Conservation (phyloP, 345 rosid genomes). For the Cochlearia excelsa region DNA sequence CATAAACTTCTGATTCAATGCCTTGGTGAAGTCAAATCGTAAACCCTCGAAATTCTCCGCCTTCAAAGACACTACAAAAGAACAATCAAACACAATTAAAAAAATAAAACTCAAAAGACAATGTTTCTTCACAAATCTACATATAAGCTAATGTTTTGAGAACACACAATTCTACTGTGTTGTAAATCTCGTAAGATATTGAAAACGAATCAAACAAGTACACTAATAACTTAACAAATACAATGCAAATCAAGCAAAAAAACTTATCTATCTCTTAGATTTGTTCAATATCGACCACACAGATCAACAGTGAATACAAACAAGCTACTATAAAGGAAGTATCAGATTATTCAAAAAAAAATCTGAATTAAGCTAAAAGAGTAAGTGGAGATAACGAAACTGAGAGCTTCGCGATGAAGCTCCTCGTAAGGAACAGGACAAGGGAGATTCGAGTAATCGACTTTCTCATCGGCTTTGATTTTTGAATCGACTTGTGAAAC, state of each 20-base stretch:
- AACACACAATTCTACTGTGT: neutral
- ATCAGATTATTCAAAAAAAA: neutral
- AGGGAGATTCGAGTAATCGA: constrained; percentile 71
- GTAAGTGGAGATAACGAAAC: constrained; percentile 42
- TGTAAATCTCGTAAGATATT: constrained; percentile 10
- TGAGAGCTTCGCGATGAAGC: constrained; percentile 86
- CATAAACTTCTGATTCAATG: constrained; percentile 78
- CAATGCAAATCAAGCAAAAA: neutral
- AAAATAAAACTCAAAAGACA: neutral
- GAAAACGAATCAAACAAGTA: neutral
- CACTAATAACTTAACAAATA: neutral
- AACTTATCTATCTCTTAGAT: too few relatives aligned
- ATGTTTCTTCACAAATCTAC: neutral
- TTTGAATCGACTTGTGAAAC: constrained; percentile 35
- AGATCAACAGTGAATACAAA: too few relatives aligned
- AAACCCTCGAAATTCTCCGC: constrained; percentile 90
- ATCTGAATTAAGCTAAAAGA: neutral
- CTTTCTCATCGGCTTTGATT: constrained; percentile 47
- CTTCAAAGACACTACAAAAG: constrained; percentile 85
- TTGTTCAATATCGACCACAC: too few relatives aligned
- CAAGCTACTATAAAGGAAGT: neutral
- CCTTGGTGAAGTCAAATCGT: constrained; percentile 91
- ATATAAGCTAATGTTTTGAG: too few relatives aligned
- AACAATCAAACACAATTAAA: constrained; percentile 7
- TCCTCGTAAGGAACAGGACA: constrained; percentile 93